Percentiles rank a stretch among this genome's conserved stretches.
These are phyloP conservation scores for Hirsutella thompsonii DNA, from an alignment of 2,329 filamentous ascomycete species.

Conservation along the genomic window DNA sequence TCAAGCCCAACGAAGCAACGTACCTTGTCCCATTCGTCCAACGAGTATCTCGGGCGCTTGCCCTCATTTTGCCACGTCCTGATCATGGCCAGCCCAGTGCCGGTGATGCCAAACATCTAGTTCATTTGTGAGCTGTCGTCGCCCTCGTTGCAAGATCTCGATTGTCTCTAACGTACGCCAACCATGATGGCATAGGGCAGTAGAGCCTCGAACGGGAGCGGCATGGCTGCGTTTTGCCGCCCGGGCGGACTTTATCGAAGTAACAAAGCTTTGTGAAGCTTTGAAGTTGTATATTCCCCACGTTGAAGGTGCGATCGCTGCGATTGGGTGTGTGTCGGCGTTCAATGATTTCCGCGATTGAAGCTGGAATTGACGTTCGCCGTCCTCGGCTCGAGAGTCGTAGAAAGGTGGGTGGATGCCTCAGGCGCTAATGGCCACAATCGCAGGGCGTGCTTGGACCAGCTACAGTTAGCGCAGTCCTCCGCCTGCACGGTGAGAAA, in stretches of 20 bases:
- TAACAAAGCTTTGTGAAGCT: background rate
- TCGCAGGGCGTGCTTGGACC: background rate
- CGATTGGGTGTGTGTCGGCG: background rate
- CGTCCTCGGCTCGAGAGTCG: background rate
- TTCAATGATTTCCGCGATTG: background rate
- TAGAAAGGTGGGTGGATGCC: slow-evolving; percentile 5
- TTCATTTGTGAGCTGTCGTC: slow-evolving; percentile 11
- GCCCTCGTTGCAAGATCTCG: slow-evolving; percentile 1
- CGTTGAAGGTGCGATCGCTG: background rate
- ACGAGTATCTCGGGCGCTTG: slow-evolving; percentile 44
- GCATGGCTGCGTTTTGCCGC: slow-evolving; percentile 32
- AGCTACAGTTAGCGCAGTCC: slow-evolving; percentile 1
- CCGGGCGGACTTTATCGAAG: slow-evolving; percentile 13
- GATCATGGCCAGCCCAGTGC: slow-evolving; percentile 43
- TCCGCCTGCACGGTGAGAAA: slow-evolving; percentile 1
- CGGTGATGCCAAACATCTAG: slow-evolving; percentile 52
- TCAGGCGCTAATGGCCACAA: slow-evolving; percentile 7
- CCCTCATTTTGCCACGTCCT: slow-evolving; percentile 46
- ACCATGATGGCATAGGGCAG: slow-evolving; percentile 54
- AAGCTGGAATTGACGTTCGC: background rate
- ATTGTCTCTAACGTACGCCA: slow-evolving; percentile 31
- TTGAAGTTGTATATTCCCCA: background rate
- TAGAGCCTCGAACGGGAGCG: slow-evolving; percentile 50
- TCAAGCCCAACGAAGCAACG: slow-evolving; percentile 9
- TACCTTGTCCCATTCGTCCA: slow-evolving; percentile 53